Base-by-base conservation (phyloP, 2,329 filamentous ascomycete species). In the Diaporthe ilicicola region DNA sequence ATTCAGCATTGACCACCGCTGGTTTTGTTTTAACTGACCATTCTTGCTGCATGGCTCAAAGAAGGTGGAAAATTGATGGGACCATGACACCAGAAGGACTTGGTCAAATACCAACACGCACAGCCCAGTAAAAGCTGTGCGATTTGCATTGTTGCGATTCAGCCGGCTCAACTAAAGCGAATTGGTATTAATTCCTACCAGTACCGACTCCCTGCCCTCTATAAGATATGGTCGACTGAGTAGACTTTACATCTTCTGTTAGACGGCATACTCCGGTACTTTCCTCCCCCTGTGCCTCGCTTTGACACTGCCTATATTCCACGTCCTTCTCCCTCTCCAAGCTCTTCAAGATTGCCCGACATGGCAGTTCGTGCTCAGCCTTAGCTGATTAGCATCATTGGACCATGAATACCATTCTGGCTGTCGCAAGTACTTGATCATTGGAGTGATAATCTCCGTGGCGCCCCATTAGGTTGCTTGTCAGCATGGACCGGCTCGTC, bases 401-500 rank as follows among this genome's bases (percentile, higher is more conserved):
- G n/a, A n/a, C n/a, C n/a, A n/a, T n/a, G n/a, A n/a, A 12, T 24
- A 10, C 37, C 13, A 39, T 13, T 0, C 24, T 6, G 0, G 1
- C n/a, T 22, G 59, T 4, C n/a, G 9, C 12, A 24, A 4, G 44
- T 37, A 9, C 19, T 32, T 34, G 19, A 7, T 12, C 42, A 27
- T 5, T 37, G 1, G 27, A 24, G 1, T 37, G 4, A 1, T 19
- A 27, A 17, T 24, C n/a, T 64, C 44, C 29, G 24, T 7, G 7
- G 13, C n/a, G 12, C 10, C n/a, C 17, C 42, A 24, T 3, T 34
- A 3, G 13, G 7, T 8, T 15, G 4, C n/a, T 6, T 37, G 12
- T 1, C 8, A 4, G 44, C 15, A 9, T 15, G 10, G 19, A 24
- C 19, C 24, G 42, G 12, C 27, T 19, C 4, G 27, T 46, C 24